phyloP scores from a whole-genome alignment of 2,329 filamentous ascomycete species.

The Aureobasidium sp. region DNA sequence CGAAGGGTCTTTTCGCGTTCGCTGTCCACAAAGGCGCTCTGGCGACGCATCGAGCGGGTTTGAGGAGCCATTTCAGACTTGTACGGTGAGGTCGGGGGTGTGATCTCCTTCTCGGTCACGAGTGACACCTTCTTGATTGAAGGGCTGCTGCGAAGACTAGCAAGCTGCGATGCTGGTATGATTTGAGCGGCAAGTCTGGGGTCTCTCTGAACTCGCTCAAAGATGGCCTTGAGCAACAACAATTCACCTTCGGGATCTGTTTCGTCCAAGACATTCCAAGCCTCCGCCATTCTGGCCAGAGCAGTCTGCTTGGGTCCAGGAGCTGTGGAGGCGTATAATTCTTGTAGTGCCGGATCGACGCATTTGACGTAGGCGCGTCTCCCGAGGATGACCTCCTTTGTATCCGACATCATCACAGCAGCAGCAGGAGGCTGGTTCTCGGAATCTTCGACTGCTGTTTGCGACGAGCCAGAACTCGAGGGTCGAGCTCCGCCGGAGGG shows the following conservation, averaged over 20 bases:
- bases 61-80: conserved; percentile 70
- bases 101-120: conserved; percentile 11
- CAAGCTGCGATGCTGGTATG: conserved; percentile 32
- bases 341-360: conserved; percentile 73
- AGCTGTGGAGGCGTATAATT: conserved; percentile 73
- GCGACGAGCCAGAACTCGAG: conserved; percentile 17
- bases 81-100: conserved; percentile 10
- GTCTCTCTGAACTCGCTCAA: conserved; percentile 65
- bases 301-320: conserved; percentile 64
- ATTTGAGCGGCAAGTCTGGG: conserved; percentile 50
- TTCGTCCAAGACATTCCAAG: conserved; percentile 74
- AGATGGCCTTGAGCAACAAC: conserved; percentile 68
- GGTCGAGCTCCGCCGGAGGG: conserved; percentile 37
- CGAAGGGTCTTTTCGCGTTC: conserved; percentile 30
- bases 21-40: conserved; percentile 12
- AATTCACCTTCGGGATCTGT: conserved; percentile 87
- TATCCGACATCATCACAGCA: conserved; percentile 14
- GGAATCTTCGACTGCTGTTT: conserved; percentile 35
- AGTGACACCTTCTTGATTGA: conserved; percentile 14
- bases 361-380: conserved; percentile 73
- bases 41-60: conserved; percentile 49
- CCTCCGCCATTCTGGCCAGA: conserved; percentile 72
- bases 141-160: conserved; percentile 21
- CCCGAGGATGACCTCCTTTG: conserved; percentile 76
- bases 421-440: conserved; percentile 55